A percentile compares a stretch with the other conserved stretches of the same genome.
These are phyloP conservation scores for Seiridium unicorne DNA, from an alignment of 2,329 filamentous ascomycete genomes.

Conservation along the genomic window DNA sequence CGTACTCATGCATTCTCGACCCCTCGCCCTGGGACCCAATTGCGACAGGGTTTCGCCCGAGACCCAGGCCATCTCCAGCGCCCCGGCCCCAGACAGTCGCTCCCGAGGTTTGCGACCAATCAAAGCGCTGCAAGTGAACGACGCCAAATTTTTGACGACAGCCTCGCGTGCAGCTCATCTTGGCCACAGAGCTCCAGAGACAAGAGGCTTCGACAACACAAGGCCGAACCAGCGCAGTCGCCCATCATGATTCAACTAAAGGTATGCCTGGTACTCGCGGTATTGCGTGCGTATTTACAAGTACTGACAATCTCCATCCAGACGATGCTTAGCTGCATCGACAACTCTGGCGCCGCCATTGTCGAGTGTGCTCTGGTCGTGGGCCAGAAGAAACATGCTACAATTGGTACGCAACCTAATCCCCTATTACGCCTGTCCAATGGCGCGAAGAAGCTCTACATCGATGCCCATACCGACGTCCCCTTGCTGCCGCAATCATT, in stretches of 20 bases:
- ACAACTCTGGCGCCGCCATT: slow-evolving; percentile 96
- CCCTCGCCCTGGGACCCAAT: neutral
- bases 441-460: too few relatives aligned
- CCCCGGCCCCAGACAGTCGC: neutral
- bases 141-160: slow-evolving; percentile 10
- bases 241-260: slow-evolving; percentile 89
- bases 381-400: slow-evolving; percentile 83
- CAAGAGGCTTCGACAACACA: neutral
- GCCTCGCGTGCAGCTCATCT: slow-evolving; percentile 2
- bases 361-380: slow-evolving; percentile 95
- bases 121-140: neutral
- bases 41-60: neutral
- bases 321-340: slow-evolving; percentile 99
- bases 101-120: neutral
- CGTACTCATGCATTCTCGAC: neutral
- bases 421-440: too few relatives aligned
- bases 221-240: slow-evolving; percentile 12
- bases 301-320: slow-evolving; percentile 32
- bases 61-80: neutral
- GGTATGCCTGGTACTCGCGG: slow-evolving; percentile 40
- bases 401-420: slow-evolving; percentile 66
- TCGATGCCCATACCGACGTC: neutral
- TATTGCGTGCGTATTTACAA: neutral
- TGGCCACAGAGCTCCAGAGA: neutral
- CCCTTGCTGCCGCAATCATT: neutral